Base-by-base conservation (phyloP, 1,284 basidiomycete genomes). In the Heterobasidion irregulare region DNA sequence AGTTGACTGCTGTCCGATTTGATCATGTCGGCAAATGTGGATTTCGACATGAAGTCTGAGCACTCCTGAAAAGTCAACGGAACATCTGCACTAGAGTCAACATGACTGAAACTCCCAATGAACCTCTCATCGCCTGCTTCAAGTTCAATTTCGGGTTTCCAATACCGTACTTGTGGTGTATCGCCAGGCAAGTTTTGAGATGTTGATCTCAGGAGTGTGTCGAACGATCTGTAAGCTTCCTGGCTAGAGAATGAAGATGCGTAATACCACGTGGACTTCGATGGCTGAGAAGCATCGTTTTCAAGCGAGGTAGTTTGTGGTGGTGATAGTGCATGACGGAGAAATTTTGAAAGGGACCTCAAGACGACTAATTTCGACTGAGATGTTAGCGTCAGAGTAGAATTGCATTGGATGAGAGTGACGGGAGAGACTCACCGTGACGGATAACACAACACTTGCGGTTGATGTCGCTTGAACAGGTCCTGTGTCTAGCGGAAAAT, bases 321-420 rank as follows among this genome's bases (percentile, higher is more conserved):
- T 7, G 41, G 61, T 34, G 65, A 65, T 54, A 78, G 59, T 12
- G 76, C 79, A 57, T 67, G 62, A 33, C 68, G 66, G 26, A 90
- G 71, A 63, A 89, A 89, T 6, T 69, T 75, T 33, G 80, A 74
- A 41, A 89, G 67, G 4, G 86, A 88, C 54, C 72, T 73, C 56
- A 88, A 64, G 12, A 88, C 75, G 34, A 80, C 70, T 51, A 80
- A 70, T 67, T 79, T 84, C 10, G 86, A 88, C 86, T 88, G 50
- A 32, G 59, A 50, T 58, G 38, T 54, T 35, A n/a, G 52, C 16
- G 18, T 16, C 41, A 33, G 15, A 50, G 53, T 50, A 52, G 52
- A 56, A 5, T 26, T 26, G 44, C 13, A 52, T 54, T 52, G 53
- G 44, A 34, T 41, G 12, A 35, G 53, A 38, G 36, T 52, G 38